Conservation (phyloP, 2,329 filamentous ascomycete species). For the Calonectria multiphialidica region DNA sequence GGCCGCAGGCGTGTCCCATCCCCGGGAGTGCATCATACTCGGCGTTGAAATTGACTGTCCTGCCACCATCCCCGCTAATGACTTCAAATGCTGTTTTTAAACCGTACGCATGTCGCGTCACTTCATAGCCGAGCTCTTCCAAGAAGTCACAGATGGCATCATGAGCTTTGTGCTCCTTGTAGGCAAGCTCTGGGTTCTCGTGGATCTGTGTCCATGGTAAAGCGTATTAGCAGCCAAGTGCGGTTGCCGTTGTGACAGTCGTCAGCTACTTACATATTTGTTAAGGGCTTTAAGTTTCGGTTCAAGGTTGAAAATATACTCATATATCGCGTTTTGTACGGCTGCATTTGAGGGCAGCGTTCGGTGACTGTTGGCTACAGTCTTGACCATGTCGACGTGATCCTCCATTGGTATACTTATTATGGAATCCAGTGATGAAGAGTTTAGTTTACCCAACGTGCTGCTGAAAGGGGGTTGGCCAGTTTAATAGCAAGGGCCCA, state of each 20-base stretch:
- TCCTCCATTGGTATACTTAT: not conserved
- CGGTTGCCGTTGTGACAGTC: not conserved
- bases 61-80: constrained; percentile 55
- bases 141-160: constrained; percentile 60
- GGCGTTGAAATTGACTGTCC: constrained; percentile 56
- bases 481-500: not conserved
- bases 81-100: constrained; percentile 65
- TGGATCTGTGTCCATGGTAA: too few species aligned
- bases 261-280: not conserved
- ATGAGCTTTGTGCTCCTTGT: constrained; percentile 64
- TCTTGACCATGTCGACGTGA: not conserved
- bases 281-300: not conserved
- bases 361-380: not conserved
- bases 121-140: constrained; percentile 56
- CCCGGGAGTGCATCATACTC: constrained; percentile 62
- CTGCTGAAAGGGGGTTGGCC: not conserved
- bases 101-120: constrained; percentile 63
- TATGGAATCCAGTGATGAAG: not conserved
- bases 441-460: not conserved
- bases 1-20: constrained; percentile 60
- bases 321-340: not conserved
- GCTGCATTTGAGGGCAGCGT: not conserved
- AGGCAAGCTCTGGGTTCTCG: constrained; percentile 63
- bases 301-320: not conserved
- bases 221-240: not conserved